Conservation (phyloP, 2,329 filamentous ascomycete species). For the Nothomitra cinnamomea region DNA sequence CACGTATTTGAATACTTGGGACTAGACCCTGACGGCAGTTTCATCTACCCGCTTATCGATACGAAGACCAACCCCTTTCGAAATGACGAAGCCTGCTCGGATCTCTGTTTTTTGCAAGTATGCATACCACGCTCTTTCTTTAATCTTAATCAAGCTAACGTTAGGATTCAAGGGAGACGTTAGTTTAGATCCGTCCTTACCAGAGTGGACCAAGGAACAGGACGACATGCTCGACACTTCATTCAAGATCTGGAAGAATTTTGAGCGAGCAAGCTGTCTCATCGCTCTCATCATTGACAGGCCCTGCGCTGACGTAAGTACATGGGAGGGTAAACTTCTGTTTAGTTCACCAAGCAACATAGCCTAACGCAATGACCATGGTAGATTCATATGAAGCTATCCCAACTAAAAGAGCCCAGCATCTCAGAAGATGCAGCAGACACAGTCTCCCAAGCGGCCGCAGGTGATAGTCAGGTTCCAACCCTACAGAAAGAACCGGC, state of each 20-base stretch:
- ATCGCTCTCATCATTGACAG: background rate
- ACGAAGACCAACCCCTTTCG: background rate
- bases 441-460: background rate
- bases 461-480: background rate
- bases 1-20: slow-evolving; percentile 1
- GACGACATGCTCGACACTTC: background rate
- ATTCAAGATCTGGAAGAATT: slow-evolving; percentile 1
- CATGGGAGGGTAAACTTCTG: background rate
- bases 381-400: slow-evolving; percentile 2
- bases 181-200: background rate
- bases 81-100: slow-evolving; percentile 1
- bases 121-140: background rate
- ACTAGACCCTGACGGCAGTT: background rate
- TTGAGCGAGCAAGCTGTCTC: background rate
- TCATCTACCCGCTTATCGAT: background rate
- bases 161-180: background rate
- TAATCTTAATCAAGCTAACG: background rate
- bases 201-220: background rate
- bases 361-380: no score
- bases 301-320: slow-evolving; percentile 3
- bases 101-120: slow-evolving; percentile 5
- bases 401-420: background rate
- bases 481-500: background rate
- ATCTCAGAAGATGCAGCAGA: background rate
- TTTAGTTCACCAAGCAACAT: no score